Evolutionary conservation across 768 basidiomycete genomes (phyloP), one percentile per base, ranked within the genome.

Genomic region (Mycena olivaceomarginata): DNA sequence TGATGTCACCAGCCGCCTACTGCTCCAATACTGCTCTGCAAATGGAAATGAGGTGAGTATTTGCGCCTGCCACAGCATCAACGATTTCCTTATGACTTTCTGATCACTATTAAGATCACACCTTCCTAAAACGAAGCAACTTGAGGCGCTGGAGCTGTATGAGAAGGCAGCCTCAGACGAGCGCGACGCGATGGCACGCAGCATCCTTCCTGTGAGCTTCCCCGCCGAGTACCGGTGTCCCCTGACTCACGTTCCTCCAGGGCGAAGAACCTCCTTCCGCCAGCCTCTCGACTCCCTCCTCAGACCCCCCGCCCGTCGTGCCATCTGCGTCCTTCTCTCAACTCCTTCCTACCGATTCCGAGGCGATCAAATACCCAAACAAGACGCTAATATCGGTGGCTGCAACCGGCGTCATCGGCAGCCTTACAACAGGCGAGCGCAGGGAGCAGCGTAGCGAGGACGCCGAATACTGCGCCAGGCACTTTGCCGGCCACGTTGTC

Each of bases 291-390:
- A 67, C 72, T 45, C 13, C 48, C 48, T 51, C 48, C 48, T 51
- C 48, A 51, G 48, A 20, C 65, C 65, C 43, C n/a, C 66, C 1
- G 72, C 66, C 66, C 66, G 66, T 74, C 59, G 37, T 74, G 37
- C 72, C 66, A 67, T 62, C 66, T 15, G 66, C 31, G 56, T 74
- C 66, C 43, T 4, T 20, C 65, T 74, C 57, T 48, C 13, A 62
- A 25, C 20, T 67, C n/a, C 72, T 74, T 67, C 65, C 72, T 60
- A 74, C 72, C 43, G 66, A 72, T 73, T n/a, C 46, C 37, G 71
- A 65, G 41, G 71, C 71, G 25, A 25, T 72, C 51, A 5, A 56
- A 2, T 65, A 72, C 41, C 71, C 71, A 41, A 43, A 72, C 62
- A 72, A 72, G 41, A 72, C 71, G 63, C 71, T 72, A 40, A 53